Conservation (phyloP, 176 grass and related monocot species). For the Neostapfia colusana region DNA sequence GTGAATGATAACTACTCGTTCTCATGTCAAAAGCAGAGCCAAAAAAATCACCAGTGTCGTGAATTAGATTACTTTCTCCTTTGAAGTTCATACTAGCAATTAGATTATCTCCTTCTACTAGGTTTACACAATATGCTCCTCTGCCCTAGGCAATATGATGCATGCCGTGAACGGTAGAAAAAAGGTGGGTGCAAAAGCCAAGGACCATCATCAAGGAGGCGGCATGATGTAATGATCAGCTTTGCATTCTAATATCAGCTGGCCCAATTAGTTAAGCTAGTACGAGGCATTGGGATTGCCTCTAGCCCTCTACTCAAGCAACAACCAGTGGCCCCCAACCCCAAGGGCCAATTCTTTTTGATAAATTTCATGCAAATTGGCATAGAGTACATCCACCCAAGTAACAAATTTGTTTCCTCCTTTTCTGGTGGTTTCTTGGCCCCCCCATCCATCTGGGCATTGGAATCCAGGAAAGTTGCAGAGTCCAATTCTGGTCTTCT, state of each 20-base stretch:
- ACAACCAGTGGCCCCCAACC: constrained; percentile 25
- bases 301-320: constrained; percentile 59
- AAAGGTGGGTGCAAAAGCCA: constrained; percentile 30
- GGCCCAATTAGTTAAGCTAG: constrained; percentile 46
- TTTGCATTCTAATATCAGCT: constrained; percentile 32
- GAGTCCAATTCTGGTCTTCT: constrained; percentile 38
- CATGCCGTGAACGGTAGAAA: constrained; percentile 30
- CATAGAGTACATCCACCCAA: constrained; percentile 37
- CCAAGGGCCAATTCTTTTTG: constrained; percentile 40
- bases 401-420: constrained; percentile 35
- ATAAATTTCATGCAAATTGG: constrained; percentile 44
- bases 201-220: constrained; percentile 45
- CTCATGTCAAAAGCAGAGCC: constrained; percentile 33
- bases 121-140: background rate
- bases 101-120: too few species aligned
- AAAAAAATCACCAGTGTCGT: background rate
- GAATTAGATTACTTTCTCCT: background rate
- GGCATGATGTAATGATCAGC: constrained; percentile 63
- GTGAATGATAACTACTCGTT: constrained; percentile 33
- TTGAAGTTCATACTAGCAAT: constrained; percentile 14
- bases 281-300: constrained; percentile 56
- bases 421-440: constrained; percentile 39
- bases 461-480: constrained; percentile 59
- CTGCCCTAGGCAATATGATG: constrained; percentile 38
- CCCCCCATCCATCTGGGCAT: constrained; percentile 44